Evolutionary conservation across 73 alveolate genomes (phyloP).

Genomic region (Paramecium bursaria): DNA sequence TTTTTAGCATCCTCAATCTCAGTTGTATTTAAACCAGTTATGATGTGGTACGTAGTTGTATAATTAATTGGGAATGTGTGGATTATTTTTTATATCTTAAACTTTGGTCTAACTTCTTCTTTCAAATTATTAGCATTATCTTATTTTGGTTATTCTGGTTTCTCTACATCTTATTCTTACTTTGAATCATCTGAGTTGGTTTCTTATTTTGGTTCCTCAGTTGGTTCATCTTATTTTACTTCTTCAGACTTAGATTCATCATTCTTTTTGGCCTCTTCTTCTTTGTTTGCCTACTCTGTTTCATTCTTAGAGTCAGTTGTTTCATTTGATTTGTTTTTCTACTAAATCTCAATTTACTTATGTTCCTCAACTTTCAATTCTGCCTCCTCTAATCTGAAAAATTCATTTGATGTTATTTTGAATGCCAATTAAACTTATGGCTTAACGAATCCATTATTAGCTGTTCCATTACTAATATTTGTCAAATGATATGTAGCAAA

Average conservation of each 20-base stretch:
- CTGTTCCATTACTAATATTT: constrained; percentile 69
- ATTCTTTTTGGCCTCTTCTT: neutral
- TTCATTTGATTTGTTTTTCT: neutral
- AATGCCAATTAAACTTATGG: constrained; percentile 62
- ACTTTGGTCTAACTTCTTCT: constrained; percentile 19
- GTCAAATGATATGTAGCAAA: constrained; percentile 29
- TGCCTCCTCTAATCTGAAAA: constrained; percentile 59
- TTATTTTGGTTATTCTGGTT: constrained; percentile 33
- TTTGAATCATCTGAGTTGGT: neutral
- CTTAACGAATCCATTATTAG: constrained; percentile 45
- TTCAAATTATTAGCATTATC: constrained; percentile 6
- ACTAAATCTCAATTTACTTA: constrained; percentile 33
- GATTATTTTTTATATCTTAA: constrained; percentile 51
- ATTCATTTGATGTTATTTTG: constrained; percentile 47
- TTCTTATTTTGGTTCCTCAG: constrained; percentile 40
- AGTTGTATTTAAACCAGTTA: constrained; percentile 10
- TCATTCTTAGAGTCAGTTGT: neutral
- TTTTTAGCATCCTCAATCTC: constrained; percentile 54
- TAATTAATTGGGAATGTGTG: constrained; percentile 51
- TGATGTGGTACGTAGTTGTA: neutral
- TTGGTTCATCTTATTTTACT: constrained; percentile 21
- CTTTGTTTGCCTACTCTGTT: constrained; percentile 21
- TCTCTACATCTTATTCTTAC: constrained; percentile 30
- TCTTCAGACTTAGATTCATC: constrained; percentile 57
- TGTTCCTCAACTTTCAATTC: constrained; percentile 51